Base-by-base conservation (phyloP, 495 filamentous ascomycete species). In the Saxophila tyrrhenica region DNA sequence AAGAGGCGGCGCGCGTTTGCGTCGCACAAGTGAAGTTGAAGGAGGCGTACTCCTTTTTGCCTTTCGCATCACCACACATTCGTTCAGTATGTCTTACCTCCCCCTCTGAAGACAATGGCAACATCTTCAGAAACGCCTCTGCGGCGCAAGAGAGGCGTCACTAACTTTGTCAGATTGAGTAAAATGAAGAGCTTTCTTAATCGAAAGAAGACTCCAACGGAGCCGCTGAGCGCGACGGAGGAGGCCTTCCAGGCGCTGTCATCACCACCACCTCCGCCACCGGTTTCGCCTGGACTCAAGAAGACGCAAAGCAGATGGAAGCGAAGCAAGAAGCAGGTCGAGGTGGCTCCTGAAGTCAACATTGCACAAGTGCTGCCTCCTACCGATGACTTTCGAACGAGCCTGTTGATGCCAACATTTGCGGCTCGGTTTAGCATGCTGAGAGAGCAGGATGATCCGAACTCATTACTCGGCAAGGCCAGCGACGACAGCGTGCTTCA, bases 351-450 rank as follows among this genome's bases (percentile, higher is more conserved):
- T 16, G 73, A 88, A 25, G 60, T 96, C 39, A 84, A 97, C 55
- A 69, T 96, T 17, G 67, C 82, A 2, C 72, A 68, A 20, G 91
- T 80, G 3, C 72, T 99, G 3, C 92, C 92, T 2, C 76, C 89
- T 0, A 79, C 73, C 17, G 89, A 97, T 65, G 79, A 96, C 68
- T 97, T 99, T 61, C 84, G 92, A n/a, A 99, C 92, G 5, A 97
- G 94, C 72, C 68, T 97, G 44, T 69, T 99, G 22, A 95, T 99
- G 92, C 86, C 89, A 5, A 92, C 90, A 47, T 74, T 99, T 2
- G 95, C 91, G 0, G 87, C 92, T 17, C 80, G 92, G 2, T 99
- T 99, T 67, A 96, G 91, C 57, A 97, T 99, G 86, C 68, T 99
- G 17, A 72, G 87, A 61, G 89, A 95, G 66, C 90, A 95, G 65